Evolutionary conservation across 169 alveolate species (phyloP).

Genomic region (Amoebophrya sp.): DNA sequence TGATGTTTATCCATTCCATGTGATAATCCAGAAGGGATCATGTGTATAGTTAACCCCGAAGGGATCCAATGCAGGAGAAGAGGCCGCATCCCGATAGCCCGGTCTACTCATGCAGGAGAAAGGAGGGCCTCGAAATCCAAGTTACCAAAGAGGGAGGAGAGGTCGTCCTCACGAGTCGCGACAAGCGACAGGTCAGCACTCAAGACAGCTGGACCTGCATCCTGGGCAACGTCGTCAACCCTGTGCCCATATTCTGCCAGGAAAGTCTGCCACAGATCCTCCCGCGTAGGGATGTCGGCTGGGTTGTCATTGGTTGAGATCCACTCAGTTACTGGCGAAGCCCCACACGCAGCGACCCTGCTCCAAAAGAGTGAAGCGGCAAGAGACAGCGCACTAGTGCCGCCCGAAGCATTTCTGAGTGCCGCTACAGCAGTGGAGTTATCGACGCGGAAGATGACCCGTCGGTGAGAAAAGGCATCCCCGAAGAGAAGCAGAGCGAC

Average conservation of each 20-base stretch:
- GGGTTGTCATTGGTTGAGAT: neutral
- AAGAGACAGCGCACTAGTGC: neutral
- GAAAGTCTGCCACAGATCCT: neutral
- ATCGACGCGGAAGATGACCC: neutral
- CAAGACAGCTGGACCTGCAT: neutral
- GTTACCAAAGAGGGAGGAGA: neutral
- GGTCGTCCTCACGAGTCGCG: neutral
- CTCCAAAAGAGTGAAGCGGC: neutral
- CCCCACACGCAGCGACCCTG: neutral
- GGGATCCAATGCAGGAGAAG: too few species aligned
- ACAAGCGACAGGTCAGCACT: neutral
- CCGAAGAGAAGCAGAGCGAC: neutral
- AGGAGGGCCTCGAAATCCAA: neutral
- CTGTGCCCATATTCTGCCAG: neutral
- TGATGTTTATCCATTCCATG: too few species aligned
- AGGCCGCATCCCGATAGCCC: too few species aligned
- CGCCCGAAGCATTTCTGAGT: neutral
- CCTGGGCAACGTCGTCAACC: neutral
- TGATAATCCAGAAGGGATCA: too few species aligned
- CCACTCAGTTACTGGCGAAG: neutral
- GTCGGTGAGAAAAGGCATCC: neutral
- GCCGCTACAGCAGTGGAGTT: neutral
- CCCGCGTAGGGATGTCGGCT: neutral
- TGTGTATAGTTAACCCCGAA: too few species aligned
- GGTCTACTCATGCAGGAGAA: neutral